phyloP scores from a whole-genome alignment of 2,329 filamentous ascomycete genomes.

The Curvularia lunata region DNA sequence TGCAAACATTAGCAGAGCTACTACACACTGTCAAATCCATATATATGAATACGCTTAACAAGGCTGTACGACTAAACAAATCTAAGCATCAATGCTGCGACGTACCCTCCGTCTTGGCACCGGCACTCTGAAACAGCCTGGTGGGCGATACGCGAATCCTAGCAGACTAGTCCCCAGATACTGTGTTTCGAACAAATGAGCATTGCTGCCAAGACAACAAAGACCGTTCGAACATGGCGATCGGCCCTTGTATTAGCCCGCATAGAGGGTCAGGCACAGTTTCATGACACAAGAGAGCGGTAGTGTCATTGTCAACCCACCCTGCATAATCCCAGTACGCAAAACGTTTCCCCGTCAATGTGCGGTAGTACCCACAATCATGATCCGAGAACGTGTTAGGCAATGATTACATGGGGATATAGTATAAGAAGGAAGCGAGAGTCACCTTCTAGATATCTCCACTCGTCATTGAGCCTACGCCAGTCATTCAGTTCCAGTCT shows the following conservation, averaged over 20 bases:
- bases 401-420: not conserved
- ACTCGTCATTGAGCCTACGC: constrained; percentile 29
- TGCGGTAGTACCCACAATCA: not conserved
- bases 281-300: constrained; percentile 15
- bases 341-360: not conserved
- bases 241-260: constrained; percentile 16
- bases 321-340: constrained; percentile 9
- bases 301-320: constrained; percentile 8
- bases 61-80: constrained; percentile 8
- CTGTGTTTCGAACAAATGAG: constrained; percentile 30
- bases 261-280: constrained; percentile 10
- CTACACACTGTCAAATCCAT: not conserved
- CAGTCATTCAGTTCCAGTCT: constrained; percentile 17
- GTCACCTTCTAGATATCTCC: constrained; percentile 13
- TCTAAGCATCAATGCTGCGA: constrained; percentile 10
- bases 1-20: not conserved
- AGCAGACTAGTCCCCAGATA: constrained; percentile 14
- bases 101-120: constrained; percentile 12
- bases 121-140: constrained; percentile 7
- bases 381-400: constrained; percentile 1
- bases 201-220: constrained; percentile 8
- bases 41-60: not conserved
- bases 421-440: constrained; percentile 21
- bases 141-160: constrained; percentile 18
- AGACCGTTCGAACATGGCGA: constrained; percentile 14